These are phyloP conservation scores for Peniophora sp. DNA, from an alignment of 1,284 basidiomycete genomes.

Conservation along the genomic window DNA sequence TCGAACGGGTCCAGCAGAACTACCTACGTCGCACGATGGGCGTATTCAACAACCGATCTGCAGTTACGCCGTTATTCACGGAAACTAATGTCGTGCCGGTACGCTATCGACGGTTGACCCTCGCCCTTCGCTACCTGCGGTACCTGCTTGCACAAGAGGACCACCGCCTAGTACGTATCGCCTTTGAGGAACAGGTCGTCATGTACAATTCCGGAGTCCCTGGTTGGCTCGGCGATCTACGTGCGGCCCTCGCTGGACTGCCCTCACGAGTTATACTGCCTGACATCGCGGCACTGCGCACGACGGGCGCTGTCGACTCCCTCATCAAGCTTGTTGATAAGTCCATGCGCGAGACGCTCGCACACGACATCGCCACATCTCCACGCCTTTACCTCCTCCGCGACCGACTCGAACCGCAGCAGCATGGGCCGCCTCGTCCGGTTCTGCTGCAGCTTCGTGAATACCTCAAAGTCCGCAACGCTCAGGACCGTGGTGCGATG, in stretches of 20 bases:
- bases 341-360: neutral
- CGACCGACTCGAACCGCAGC: neutral
- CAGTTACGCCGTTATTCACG: constrained; percentile 13
- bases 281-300: neutral
- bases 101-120: neutral
- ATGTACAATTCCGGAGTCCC: neutral
- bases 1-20: constrained; percentile 12
- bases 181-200: neutral
- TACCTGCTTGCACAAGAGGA: neutral
- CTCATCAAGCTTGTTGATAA: neutral
- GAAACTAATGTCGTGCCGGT: constrained; percentile 11
- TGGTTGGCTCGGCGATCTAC: neutral
- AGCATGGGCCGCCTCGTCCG: neutral
- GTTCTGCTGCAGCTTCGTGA: neutral
- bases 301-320: neutral
- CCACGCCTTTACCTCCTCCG: neutral
- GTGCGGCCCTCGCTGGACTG: neutral
- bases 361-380: neutral
- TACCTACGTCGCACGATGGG: constrained; percentile 16
- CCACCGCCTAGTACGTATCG: neutral
- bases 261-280: neutral
- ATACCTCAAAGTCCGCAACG: neutral
- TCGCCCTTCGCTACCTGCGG: neutral
- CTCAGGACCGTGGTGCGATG: neutral
- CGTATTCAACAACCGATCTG: constrained; percentile 6